Base-by-base conservation (phyloP, 768 basidiomycete genomes). In the Trametes gibbosa region DNA sequence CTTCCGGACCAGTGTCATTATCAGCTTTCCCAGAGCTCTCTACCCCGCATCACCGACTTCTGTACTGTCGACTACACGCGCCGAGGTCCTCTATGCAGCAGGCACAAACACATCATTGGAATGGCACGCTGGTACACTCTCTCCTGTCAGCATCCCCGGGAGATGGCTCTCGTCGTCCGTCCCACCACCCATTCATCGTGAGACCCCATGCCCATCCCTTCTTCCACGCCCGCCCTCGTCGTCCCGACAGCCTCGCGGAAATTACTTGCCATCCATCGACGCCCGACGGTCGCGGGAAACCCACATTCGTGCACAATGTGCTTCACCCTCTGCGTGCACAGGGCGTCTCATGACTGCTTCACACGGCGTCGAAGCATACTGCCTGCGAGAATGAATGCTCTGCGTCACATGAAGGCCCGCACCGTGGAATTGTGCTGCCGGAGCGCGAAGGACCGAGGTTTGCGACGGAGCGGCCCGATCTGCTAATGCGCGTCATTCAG, bases 251-350 rank as follows among this genome's bases (percentile, higher is more conserved):
- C 34, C 42, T 21, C 29, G 14, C 32, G 21, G 9, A 6, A n/a
- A 24, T 9, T 9, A 25, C 6, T 17, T n/a, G n/a, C n/a, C n/a
- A n/a, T n/a, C n/a, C n/a, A n/a, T n/a, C 5, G 37, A 29, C 50
- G 43, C 27, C 43, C 58, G 58, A 59, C 25, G 39, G 52, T 53
- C 58, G 58, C 58, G 51, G 46, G 58, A 59, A 59, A 7, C 29
- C n/a, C 4, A 10, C 7, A 19, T 37, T 5, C 12, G 35, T 5
- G 14, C 29, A 17, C 50, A 12, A n/a, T 40, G 50, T 41, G 24
- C 1, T 17, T 17, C 29, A 19, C 16, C 45, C 43, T 27, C 45
- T 35, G 35, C 24, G 32, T 16, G 13, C 21, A 10, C 23, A 5
- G 29, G 39, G 25, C 47, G 39, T 56, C 55, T n/a, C 55, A 56